phyloP scores from a whole-genome alignment of 1,284 basidiomycete species.

The Ceratorhiza oryzae-sativae region DNA sequence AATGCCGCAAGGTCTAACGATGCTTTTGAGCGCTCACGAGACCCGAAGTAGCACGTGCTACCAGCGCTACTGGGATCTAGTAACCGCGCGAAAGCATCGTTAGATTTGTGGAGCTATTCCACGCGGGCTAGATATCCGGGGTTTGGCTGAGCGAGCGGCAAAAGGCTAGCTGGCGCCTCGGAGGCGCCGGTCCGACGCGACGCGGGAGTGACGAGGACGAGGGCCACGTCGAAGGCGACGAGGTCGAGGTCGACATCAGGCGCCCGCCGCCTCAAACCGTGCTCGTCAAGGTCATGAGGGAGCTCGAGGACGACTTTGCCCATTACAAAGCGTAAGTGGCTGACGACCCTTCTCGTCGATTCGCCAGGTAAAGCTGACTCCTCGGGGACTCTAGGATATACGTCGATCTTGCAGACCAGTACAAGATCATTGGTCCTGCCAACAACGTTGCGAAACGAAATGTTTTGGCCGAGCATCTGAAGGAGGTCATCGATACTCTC shows the following conservation, averaged over 20 bases:
- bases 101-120: too few relatives aligned
- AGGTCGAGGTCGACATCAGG: constrained; percentile 56
- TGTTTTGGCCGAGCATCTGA: constrained; percentile 81
- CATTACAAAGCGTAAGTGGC: constrained; percentile 82
- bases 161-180: constrained; percentile 33
- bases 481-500: constrained; percentile 86
- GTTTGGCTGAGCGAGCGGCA: too few relatives aligned
- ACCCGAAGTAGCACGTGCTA: too few relatives aligned
- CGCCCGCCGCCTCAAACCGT: constrained; percentile 82
- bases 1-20: too few relatives aligned
- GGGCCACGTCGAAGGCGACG: constrained; percentile 58
- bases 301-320: constrained; percentile 88
- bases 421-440: constrained; percentile 83
- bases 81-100: too few relatives aligned
- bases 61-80: too few relatives aligned
- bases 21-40: too few relatives aligned
- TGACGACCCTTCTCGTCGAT: background rate
- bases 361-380: constrained; percentile 1
- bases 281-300: constrained; percentile 75
- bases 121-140: too few relatives aligned
- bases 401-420: constrained; percentile 85
- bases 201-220: constrained; percentile 42
- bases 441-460: constrained; percentile 81
- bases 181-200: background rate
- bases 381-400: constrained; percentile 69